Evolutionary conservation across 1,139 yeast genomes (phyloP).

Genomic region (Eremothecium gossypii): DNA sequence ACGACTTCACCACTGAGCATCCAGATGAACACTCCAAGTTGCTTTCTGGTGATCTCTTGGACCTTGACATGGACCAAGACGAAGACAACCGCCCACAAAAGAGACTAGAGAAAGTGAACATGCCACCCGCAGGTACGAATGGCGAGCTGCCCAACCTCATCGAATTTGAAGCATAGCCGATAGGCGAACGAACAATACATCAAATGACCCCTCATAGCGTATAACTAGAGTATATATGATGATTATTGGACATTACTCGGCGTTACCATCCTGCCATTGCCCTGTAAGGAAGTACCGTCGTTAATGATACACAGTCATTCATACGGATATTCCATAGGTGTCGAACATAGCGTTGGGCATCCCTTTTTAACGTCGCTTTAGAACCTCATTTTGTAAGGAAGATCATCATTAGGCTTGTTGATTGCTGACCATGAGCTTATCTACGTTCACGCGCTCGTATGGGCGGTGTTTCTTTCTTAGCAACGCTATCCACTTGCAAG

Average conservation of each 20-base stretch:
- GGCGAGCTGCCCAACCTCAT: conserved; percentile 11
- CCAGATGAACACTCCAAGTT: conserved; percentile 18
- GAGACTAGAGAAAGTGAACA: conserved; percentile 6
- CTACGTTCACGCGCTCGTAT: conserved; percentile 8
- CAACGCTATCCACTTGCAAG: conserved; percentile 13
- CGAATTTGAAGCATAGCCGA: conserved; percentile 20
- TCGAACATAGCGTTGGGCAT: not conserved
- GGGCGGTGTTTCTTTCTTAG: conserved; percentile 16
- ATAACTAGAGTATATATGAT: no score
- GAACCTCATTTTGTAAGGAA: not conserved
- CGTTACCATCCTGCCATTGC: no score
- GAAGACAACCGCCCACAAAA: conserved; percentile 10
- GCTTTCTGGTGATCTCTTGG: conserved; percentile 16
- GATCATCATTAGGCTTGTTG: not conserved
- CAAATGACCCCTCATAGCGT: no score
- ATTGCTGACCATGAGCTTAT: conserved; percentile 4
- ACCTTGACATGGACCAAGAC: conserved; percentile 10
- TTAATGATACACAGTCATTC: not conserved
- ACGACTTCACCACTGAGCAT: conserved; percentile 20
- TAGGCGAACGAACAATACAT: no score
- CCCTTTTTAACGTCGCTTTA: not conserved
- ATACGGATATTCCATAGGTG: not conserved
- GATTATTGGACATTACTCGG: no score
- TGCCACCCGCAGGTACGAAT: conserved; percentile 4
- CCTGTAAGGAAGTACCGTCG: not conserved